A percentile compares a stretch with the other conserved stretches of the same genome.
Conservation (phyloP, 176 grass and related monocot species). For the Puccinellia tenuiflora region DNA sequence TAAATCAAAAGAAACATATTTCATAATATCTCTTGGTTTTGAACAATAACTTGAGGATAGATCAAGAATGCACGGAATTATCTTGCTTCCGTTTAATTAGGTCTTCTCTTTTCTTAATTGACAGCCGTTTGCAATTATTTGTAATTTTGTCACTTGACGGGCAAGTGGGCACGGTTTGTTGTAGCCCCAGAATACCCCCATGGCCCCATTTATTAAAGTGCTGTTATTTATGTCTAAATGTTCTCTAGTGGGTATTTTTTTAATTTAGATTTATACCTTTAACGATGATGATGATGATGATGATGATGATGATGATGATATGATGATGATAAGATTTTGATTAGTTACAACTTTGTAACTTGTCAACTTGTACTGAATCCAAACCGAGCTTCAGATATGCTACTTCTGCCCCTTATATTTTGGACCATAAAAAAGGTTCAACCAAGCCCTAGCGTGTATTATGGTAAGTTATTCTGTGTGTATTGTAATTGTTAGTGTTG, state of each 20-base stretch:
- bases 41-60: background rate
- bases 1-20: background rate
- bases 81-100: background rate
- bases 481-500: slow-evolving; percentile 4
- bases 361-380: background rate
- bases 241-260: background rate
- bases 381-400: too few relatives aligned
- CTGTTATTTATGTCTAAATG: background rate
- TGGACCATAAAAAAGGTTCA: background rate
- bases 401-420: too few relatives aligned
- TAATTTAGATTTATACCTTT: slow-evolving; percentile 5
- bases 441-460: background rate
- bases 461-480: background rate
- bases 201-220: background rate
- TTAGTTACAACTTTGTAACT: slow-evolving; percentile 12
- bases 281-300: background rate
- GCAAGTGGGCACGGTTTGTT: background rate
- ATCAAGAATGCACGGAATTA: slow-evolving; percentile 13
- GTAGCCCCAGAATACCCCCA: background rate
- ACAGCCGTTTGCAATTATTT: background rate
- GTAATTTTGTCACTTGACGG: background rate
- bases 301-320: too few relatives aligned
- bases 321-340: slow-evolving; percentile 11
- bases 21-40: slow-evolving; percentile 1
- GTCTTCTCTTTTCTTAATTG: background rate